Evolutionary conservation across 306 rosid genomes (phyloP).

Genomic region (Gynostemma pentaphyllum): DNA sequence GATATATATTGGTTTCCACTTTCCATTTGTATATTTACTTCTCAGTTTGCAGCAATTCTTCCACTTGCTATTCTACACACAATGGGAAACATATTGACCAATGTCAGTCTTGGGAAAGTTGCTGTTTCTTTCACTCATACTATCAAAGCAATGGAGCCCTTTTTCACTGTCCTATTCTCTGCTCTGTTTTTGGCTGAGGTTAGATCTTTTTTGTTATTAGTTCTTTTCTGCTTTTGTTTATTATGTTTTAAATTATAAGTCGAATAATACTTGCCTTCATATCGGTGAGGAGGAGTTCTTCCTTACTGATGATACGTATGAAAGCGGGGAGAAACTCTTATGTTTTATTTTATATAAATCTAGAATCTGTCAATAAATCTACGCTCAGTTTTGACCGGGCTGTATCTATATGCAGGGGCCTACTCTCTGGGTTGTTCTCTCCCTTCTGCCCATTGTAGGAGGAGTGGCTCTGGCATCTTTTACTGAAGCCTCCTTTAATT

Average conservation of each 20-base stretch:
- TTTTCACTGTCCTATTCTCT: constrained; percentile 80
- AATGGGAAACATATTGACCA: constrained; percentile 77
- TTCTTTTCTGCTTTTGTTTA: neutral
- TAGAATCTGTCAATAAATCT: neutral
- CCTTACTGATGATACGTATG: constrained; percentile 1
- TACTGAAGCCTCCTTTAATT: constrained; percentile 83
- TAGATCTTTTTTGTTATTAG: constrained; percentile 2
- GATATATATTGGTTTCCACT: neutral
- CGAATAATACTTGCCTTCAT: too few species aligned
- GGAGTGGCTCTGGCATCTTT: constrained; percentile 85
- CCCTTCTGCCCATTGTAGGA: constrained; percentile 83
- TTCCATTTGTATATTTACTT: neutral
- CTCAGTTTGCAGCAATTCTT: constrained; percentile 60
- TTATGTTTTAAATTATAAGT: neutral
- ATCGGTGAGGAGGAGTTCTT: too few species aligned
- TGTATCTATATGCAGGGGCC: constrained; percentile 40
- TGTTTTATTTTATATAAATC: neutral
- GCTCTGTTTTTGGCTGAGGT: constrained; percentile 91
- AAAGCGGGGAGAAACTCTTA: too few species aligned
- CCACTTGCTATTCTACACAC: constrained; percentile 78
- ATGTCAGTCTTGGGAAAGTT: constrained; percentile 92
- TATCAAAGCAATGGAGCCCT: constrained; percentile 88
- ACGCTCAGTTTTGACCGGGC: neutral
- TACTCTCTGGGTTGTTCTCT: constrained; percentile 61
- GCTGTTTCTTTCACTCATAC: constrained; percentile 97